phyloP scores from a whole-genome alignment of 192 early-diverging fungal genomes.

The Dissophora globulifera region DNA sequence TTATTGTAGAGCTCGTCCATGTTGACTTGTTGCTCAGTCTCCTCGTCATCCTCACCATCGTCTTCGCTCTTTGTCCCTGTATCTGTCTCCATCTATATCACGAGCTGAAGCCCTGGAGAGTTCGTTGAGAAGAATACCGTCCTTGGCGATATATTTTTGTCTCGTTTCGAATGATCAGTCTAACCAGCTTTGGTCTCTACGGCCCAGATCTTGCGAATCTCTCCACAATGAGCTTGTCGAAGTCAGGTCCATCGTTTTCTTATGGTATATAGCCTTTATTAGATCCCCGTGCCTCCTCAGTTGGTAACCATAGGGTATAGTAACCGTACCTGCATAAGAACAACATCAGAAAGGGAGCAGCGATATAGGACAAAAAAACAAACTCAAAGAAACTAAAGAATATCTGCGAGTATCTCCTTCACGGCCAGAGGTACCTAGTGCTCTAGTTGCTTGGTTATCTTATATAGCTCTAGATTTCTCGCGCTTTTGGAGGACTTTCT shows the following conservation, averaged over 20 bases:
- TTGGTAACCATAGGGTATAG: not conserved
- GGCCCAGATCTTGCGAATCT: not conserved
- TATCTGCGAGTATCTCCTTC: not conserved
- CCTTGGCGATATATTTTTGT: not conserved
- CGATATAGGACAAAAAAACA: constrained; percentile 1
- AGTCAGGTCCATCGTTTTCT: constrained; percentile 6
- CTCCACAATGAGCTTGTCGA: not conserved
- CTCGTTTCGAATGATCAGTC: not conserved
- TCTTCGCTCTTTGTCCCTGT: too few relatives aligned
- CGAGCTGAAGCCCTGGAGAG: too few relatives aligned
- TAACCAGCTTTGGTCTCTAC: not conserved
- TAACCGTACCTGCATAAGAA: constrained; percentile 1
- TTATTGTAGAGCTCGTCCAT: too few relatives aligned
- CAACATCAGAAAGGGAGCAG: constrained; percentile 14
- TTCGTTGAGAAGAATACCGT: too few relatives aligned
- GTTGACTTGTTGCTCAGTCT: too few relatives aligned
- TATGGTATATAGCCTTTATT: constrained; percentile 3
- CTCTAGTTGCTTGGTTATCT: not conserved
- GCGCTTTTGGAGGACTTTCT: not conserved
- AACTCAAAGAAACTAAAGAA: not conserved
- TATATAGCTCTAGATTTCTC: constrained; percentile 1
- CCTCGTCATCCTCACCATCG: too few relatives aligned
- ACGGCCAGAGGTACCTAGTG: not conserved
- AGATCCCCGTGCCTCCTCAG: constrained; percentile 16
- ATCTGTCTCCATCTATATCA: too few relatives aligned